These are phyloP conservation scores for Endocladia muricata DNA, from an alignment of 31 red algal species.

Conservation along the genomic window DNA sequence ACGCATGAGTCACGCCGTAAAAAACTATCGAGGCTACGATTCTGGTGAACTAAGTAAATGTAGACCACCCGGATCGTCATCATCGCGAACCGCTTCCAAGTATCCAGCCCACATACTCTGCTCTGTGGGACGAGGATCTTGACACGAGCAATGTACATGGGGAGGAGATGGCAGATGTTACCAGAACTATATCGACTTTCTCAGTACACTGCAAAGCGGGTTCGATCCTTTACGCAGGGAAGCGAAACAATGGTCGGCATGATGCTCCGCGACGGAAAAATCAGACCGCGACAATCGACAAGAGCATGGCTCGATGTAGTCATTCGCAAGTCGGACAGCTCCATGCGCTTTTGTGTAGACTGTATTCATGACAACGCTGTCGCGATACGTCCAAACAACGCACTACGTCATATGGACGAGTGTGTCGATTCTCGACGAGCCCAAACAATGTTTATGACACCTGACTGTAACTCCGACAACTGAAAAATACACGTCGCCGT, in stretches of 20 bases:
- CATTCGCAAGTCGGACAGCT: neutral
- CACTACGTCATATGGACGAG: neutral
- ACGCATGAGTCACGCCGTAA: too few relatives aligned
- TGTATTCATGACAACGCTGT: neutral
- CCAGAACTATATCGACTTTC: too few relatives aligned
- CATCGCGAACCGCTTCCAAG: too few relatives aligned
- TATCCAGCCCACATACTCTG: too few relatives aligned
- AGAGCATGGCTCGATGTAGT: neutral
- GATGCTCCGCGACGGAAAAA: neutral
- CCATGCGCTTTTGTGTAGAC: neutral
- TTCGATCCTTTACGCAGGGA: neutral
- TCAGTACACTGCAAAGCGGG: neutral
- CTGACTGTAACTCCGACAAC: neutral
- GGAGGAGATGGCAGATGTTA: too few relatives aligned
- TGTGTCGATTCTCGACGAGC: neutral
- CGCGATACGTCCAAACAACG: neutral
- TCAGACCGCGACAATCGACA: neutral
- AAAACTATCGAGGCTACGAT: too few relatives aligned
- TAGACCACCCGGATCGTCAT: too few relatives aligned
- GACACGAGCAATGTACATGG: too few relatives aligned
- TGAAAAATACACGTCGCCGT: neutral
- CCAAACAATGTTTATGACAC: neutral
- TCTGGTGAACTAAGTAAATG: too few relatives aligned
- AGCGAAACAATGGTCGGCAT: neutral
- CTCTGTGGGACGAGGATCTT: too few relatives aligned